A percentile compares a stretch with the other conserved stretches of the same genome.
Conservation (phyloP, 495 filamentous ascomycete genomes). For the Penicillium simplicissimum region DNA sequence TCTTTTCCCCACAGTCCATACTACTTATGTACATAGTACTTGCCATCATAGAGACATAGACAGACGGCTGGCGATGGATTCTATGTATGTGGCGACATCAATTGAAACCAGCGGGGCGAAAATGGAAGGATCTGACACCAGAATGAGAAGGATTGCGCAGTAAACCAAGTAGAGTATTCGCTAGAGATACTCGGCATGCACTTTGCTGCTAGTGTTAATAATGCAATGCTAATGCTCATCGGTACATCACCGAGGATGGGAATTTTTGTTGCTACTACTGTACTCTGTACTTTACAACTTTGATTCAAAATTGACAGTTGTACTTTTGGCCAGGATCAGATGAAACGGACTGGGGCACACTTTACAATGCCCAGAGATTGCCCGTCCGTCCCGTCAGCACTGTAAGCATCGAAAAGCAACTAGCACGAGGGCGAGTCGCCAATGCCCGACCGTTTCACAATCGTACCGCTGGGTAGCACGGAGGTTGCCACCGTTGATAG, state of each 20-base stretch:
- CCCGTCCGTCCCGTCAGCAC: slow-evolving; percentile 1
- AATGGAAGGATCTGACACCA: not conserved
- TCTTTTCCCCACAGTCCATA: not conserved
- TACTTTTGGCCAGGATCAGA: slow-evolving; percentile 26
- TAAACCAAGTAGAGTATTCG: not conserved
- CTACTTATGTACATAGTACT: not conserved
- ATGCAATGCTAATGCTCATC: not conserved
- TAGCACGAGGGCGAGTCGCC: slow-evolving; percentile 10
- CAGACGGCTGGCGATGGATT: not conserved
- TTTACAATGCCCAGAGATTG: not conserved
- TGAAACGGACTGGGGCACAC: slow-evolving; percentile 22
- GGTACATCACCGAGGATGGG: slow-evolving; percentile 8
- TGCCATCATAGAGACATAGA: not conserved
- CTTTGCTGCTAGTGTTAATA: not conserved
- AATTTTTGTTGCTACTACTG: not conserved
- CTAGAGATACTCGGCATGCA: not conserved
- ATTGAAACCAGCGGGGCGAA: not conserved
- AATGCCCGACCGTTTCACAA: slow-evolving; percentile 35
- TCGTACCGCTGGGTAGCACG: slow-evolving; percentile 20
- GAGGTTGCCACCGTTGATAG: slow-evolving; percentile 31
- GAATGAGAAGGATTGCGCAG: not conserved
- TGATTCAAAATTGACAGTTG: slow-evolving; percentile 4
- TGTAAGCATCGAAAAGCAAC: slow-evolving; percentile 5
- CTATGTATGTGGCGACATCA: not conserved
- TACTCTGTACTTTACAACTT: not conserved